Evolutionary conservation across 257 asterid genomes (phyloP).

Genomic region (Eustoma russellianum): DNA sequence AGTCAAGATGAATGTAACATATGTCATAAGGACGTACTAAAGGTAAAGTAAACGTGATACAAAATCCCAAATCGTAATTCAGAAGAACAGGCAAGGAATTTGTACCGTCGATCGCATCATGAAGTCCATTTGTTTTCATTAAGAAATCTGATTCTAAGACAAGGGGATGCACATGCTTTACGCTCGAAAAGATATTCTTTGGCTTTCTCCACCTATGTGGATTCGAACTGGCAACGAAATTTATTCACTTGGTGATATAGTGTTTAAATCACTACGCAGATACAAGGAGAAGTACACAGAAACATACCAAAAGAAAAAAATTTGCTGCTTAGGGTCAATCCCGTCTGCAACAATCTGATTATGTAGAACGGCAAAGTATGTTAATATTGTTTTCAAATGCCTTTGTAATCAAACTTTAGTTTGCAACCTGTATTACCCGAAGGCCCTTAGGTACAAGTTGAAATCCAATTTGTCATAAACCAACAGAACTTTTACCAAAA

Average conservation of each 20-base stretch:
- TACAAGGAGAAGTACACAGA: conserved; percentile 12
- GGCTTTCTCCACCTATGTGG: conserved; percentile 45
- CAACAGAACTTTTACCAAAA: no score
- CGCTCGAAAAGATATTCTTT: conserved; percentile 35
- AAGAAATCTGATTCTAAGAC: conserved; percentile 5
- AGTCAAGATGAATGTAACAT: no score
- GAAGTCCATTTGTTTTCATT: conserved; percentile 32
- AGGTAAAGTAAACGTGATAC: no score
- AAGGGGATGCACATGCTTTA: conserved; percentile 68
- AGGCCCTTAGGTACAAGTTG: no score
- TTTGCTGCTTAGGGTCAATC: conserved; percentile 80
- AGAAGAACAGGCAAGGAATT: not conserved
- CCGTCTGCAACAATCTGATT: conserved; percentile 79
- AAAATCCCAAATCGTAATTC: no score
- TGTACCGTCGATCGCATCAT: conserved; percentile 68
- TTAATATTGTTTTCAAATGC: no score
- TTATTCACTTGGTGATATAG: not conserved
- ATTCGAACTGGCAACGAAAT: conserved; percentile 49
- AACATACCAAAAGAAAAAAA: conserved; percentile 72
- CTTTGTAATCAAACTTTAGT: no score
- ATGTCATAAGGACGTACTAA: no score
- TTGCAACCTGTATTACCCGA: no score
- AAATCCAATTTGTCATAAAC: no score
- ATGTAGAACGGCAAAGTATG: no score
- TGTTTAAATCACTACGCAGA: conserved; percentile 10